These are phyloP conservation scores for Saksenaea vasiformis DNA, from an alignment of 371 early-diverging fungal genomes.

Conservation along the genomic window DNA sequence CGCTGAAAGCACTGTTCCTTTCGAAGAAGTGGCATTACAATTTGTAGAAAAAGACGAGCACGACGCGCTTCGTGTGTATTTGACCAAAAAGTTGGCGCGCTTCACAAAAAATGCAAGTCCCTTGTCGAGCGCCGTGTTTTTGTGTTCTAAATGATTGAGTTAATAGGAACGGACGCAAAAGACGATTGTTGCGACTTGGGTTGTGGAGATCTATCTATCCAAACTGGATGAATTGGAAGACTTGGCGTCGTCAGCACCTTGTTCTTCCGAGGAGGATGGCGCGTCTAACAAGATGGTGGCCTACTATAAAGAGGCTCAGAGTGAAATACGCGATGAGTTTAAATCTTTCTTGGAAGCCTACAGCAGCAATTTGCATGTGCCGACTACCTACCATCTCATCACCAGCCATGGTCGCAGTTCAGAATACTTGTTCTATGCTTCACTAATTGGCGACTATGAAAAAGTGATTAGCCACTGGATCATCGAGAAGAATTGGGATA, in stretches of 20 bases:
- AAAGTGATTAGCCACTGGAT: conserved; percentile 82
- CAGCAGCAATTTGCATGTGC: conserved; percentile 60
- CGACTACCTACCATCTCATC: conserved; percentile 79
- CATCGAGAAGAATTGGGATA: conserved; percentile 68
- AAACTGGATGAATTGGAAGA: conserved; percentile 76
- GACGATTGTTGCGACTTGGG: conserved; percentile 85
- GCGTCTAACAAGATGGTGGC: conserved; percentile 11
- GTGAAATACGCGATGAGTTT: conserved; percentile 67
- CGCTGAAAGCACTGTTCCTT: conserved; percentile 79
- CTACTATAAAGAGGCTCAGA: conserved; percentile 48
- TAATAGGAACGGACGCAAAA: conserved; percentile 80
- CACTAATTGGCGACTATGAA: conserved; percentile 79
- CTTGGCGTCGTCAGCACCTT: conserved; percentile 45
- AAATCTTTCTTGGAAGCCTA: conserved; percentile 67
- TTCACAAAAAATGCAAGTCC: conserved; percentile 57
- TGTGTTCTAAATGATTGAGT: not conserved
- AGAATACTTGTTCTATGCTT: conserved; percentile 78
- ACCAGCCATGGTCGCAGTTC: conserved; percentile 80
- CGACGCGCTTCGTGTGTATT: conserved; percentile 75
- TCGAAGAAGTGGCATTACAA: conserved; percentile 85
- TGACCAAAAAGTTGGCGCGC: conserved; percentile 68
- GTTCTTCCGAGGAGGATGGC: conserved; percentile 20
- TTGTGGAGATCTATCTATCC: conserved; percentile 82
- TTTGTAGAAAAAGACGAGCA: conserved; percentile 78
- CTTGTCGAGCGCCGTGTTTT: not conserved